Percentiles rank a stretch among this genome's conserved stretches.
Conservation (phyloP, 805 yeast species). For the Nakazawaea ambrosiae region DNA sequence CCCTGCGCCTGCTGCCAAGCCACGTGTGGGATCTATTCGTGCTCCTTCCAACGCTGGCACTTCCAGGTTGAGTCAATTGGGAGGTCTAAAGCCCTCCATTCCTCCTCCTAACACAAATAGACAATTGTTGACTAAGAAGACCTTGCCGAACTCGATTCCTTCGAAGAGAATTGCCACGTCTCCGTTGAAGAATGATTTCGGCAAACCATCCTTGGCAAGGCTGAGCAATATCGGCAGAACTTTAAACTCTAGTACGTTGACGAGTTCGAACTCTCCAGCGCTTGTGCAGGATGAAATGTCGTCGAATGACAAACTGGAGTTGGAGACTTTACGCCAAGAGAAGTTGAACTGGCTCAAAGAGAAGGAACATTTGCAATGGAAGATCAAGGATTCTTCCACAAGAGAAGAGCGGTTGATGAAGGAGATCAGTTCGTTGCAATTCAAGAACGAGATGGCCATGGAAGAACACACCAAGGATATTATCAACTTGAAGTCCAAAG, state of each 20-base stretch:
- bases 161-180: constrained; percentile 67
- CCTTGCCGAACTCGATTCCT: constrained; percentile 32
- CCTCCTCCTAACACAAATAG: constrained; percentile 12
- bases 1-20: constrained; percentile 11
- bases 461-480: constrained; percentile 45
- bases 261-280: constrained; percentile 11
- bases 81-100: too few species aligned
- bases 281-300: constrained; percentile 11
- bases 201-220: neutral
- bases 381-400: constrained; percentile 21
- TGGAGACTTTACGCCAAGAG: constrained; percentile 46
- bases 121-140: constrained; percentile 13
- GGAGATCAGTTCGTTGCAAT: constrained; percentile 27
- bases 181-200: constrained; percentile 42
- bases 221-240: constrained; percentile 10
- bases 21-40: constrained; percentile 6
- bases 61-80: too few species aligned
- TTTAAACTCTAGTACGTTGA: constrained; percentile 2
- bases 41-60: constrained; percentile 1
- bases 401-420: constrained; percentile 24
- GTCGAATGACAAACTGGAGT: constrained; percentile 33
- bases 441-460: constrained; percentile 32
- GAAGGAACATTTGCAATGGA: constrained; percentile 21
- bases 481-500: constrained; percentile 56
- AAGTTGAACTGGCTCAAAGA: constrained; percentile 40